Evolutionary conservation across 129 eudicot species (phyloP).

Genomic region (Sambucus nigra): DNA sequence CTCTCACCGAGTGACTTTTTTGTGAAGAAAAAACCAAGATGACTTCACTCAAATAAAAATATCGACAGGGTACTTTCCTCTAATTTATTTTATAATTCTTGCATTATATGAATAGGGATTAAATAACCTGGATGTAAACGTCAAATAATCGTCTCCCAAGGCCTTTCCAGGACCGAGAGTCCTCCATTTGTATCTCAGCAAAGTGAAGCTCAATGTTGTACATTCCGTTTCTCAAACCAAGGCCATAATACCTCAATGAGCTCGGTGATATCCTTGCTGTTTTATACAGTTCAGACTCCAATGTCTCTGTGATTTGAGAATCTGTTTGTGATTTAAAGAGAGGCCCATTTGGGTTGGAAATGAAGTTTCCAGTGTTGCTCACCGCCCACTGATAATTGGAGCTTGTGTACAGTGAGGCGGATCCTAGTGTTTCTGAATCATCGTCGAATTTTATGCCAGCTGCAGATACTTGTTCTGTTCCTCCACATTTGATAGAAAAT

Average conservation of each 20-base stretch:
- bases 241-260: conserved; percentile 64
- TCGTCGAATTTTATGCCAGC: conserved; percentile 35
- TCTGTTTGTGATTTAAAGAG: conserved; percentile 30
- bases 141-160: conserved; percentile 68
- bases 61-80: too few relatives aligned
- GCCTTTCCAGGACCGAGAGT: conserved; percentile 57
- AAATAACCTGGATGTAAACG: conserved; percentile 71
- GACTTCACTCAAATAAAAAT: too few relatives aligned
- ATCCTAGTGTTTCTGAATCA: conserved; percentile 56
- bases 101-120: too few relatives aligned
- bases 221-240: conserved; percentile 48
- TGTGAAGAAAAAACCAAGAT: neutral
- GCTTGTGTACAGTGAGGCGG: conserved; percentile 51
- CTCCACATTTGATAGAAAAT: conserved; percentile 65
- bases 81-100: too few relatives aligned
- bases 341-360: conserved; percentile 61
- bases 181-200: conserved; percentile 70
- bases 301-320: conserved; percentile 49
- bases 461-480: conserved; percentile 35
- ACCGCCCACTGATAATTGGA: conserved; percentile 45
- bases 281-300: conserved; percentile 64
- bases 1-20: too few relatives aligned
- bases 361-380: conserved; percentile 54
- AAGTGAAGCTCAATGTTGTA: conserved; percentile 59
- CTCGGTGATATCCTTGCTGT: conserved; percentile 57